Evolutionary conservation across 306 rosid genomes (phyloP), one percentile per base, ranked within the genome.

Genomic region (Oxytropis ochrocephala): DNA sequence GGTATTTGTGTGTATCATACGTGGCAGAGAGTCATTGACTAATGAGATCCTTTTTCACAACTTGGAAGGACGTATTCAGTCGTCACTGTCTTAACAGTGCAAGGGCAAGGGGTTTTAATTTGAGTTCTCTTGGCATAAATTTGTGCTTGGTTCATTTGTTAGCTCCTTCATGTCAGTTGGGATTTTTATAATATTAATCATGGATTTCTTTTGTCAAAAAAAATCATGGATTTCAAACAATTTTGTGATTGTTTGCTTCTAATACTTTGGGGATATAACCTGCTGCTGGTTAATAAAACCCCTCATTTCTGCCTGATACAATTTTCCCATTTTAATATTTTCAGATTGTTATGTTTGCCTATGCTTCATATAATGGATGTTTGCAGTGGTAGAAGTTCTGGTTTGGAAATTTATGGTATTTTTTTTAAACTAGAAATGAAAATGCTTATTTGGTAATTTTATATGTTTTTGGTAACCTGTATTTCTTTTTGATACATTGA

Each of bases 331-430:
- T 42, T 12, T 1, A 5, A 2, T 51, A 1, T 19, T 29, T 33
- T 41, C 21, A 32, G 38, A 44, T 50, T 32, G 14, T 24, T 50
- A 7, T 56, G 58, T 72, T 29, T 63, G 70, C 63, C 83, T 68
- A 82, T 59, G 6, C 33, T 68, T 59, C 12, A 8, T 64, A 17
- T 41, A 2, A 32, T 75, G 54, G 53, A 17, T 58, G 76, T 51
- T 12, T 73, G 64, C 81, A 87, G 93, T 65, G 83, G 92, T 85
- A 87, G 87, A 85, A 71, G 86, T 80, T 60, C 53, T 83, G 81
- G 74, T 67, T 74, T 85, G 82, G 87, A 81, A 80, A 85, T 85
- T 82, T 85, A 74, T 75, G 80, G 80, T 85, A 82, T 77, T 78
- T 72, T 85, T 33, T 80, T 4, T 36, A 78, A 70, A 56, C 60